Percentiles rank a stretch among this genome's conserved stretches.
Conservation (phyloP, 2,329 filamentous ascomycete species). For the Fusarium pseudoanthophilum region DNA sequence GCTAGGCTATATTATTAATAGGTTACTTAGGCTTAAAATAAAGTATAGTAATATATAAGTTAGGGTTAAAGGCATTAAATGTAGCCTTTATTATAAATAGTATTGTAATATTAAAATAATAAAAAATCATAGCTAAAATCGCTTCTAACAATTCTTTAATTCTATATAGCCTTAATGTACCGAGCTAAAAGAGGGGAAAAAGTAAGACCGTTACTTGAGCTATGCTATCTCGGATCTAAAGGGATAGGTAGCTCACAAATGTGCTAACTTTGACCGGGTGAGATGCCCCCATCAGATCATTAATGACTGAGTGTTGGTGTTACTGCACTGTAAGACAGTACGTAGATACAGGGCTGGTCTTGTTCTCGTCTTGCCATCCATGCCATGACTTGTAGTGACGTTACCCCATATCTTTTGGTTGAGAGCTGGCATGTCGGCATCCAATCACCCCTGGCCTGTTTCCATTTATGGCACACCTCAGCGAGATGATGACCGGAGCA, state of each 20-base stretch:
- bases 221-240: no score
- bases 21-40: no score
- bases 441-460: slow-evolving; percentile 28
- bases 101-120: no score
- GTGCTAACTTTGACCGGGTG: background rate
- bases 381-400: slow-evolving; percentile 37
- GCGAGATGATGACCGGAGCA: slow-evolving; percentile 29
- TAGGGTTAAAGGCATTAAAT: no score
- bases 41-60: no score
- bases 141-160: no score
- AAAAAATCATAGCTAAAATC: no score
- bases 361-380: slow-evolving; percentile 12
- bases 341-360: slow-evolving; percentile 1
- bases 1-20: no score
- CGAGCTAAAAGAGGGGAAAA: no score
- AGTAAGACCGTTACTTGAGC: no score
- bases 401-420: slow-evolving; percentile 33
- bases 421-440: slow-evolving; percentile 29
- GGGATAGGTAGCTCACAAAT: background rate
- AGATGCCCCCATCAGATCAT: background rate
- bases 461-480: slow-evolving; percentile 31
- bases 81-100: no score
- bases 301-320: background rate
- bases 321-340: background rate
- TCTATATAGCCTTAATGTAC: no score